Percentiles rank a stretch among this genome's conserved stretches.
Conservation (phyloP, 2,329 filamentous ascomycete species). For the Verticillium klebahnii region DNA sequence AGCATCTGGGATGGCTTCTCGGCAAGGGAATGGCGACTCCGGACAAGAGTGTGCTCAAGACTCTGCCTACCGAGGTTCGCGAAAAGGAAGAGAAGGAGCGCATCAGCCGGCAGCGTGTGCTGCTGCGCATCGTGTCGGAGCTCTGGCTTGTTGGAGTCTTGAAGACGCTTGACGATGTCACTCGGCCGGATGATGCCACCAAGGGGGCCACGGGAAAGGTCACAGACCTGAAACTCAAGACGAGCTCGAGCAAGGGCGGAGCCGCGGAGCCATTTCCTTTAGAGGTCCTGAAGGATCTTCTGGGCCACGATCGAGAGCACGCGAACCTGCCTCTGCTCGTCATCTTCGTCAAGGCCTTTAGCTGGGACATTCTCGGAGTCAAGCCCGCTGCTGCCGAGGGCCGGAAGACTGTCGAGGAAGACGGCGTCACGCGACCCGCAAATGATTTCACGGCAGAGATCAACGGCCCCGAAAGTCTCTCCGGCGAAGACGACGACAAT, state of each 20-base stretch:
- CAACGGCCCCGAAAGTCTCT: background rate
- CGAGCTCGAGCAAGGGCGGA: constrained; percentile 49
- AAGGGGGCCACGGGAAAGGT: constrained; percentile 60
- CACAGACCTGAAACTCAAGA: constrained; percentile 52
- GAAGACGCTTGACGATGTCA: constrained; percentile 69
- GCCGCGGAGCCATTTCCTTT: constrained; percentile 89
- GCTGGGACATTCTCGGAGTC: constrained; percentile 89
- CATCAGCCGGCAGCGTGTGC: constrained; percentile 74
- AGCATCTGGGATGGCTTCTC: constrained; percentile 86
- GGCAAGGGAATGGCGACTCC: constrained; percentile 88
- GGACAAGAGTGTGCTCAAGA: constrained; percentile 78
- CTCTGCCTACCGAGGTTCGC: constrained; percentile 71
- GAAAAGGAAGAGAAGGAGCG: constrained; percentile 97
- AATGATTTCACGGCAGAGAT: background rate
- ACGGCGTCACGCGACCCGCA: constrained; percentile 58
- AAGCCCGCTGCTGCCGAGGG: constrained; percentile 67
- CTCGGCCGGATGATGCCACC: constrained; percentile 57
- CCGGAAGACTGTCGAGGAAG: constrained; percentile 79
- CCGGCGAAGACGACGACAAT: constrained; percentile 29
- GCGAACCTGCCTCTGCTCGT: constrained; percentile 87
- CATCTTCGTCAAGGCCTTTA: constrained; percentile 92
- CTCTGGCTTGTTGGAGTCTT: constrained; percentile 91
- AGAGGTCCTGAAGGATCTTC: constrained; percentile 94
- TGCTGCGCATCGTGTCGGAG: constrained; percentile 88
- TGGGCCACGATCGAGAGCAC: constrained; percentile 91